Base-by-base conservation (phyloP, 345 rosid genomes). In the Melaleuca alternifolia region DNA sequence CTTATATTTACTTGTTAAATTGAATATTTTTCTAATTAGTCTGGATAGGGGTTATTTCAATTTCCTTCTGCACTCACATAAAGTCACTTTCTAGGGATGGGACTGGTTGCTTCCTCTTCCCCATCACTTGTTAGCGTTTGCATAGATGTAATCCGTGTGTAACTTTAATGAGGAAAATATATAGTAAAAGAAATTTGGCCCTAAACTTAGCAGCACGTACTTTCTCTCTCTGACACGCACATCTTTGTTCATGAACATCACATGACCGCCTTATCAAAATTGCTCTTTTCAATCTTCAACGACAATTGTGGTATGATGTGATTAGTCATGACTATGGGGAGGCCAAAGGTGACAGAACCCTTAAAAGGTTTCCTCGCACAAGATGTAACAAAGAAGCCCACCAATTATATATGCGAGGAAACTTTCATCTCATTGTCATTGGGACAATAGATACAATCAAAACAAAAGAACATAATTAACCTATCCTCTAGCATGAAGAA, bases 191-290 rank as follows among this genome's bases (percentile, higher is more conserved):
- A 62, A 33, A 62, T 13, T 28, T 0, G 1, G 5, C 21, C 75
- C 75, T 15, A 61, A 0, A 14, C 41, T 28, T 9, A 2, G 14
- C 11, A 28, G 21, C 75, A 1, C 16, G 1, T 28, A 6, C 37
- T 14, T 18, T 28, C 20, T 3, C 8, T 16, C 7, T 2, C 18
- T 14, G 37, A n/a, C 41, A 2, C 2, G 28, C 76, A 13, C 41
- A 30, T 1, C 21, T 65, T 16, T 30, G 6, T 33, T 65, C 18
- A 3, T 33, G 23, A 30, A 30, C 0, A 65, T 65, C 6, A 0
- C 21, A 8, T 2, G 24, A 1, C 1, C 10, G 6, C 3, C 1
- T 0, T 7, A 3, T 65, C 46, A 33, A 33, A 12, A 18, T 0
- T 33, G 12, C 79, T 16, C 23, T 6, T 33, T 46, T 33, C 24